phyloP scores from a whole-genome alignment of 2,329 filamentous ascomycete genomes.

The Chaetoscypha palmicola region DNA sequence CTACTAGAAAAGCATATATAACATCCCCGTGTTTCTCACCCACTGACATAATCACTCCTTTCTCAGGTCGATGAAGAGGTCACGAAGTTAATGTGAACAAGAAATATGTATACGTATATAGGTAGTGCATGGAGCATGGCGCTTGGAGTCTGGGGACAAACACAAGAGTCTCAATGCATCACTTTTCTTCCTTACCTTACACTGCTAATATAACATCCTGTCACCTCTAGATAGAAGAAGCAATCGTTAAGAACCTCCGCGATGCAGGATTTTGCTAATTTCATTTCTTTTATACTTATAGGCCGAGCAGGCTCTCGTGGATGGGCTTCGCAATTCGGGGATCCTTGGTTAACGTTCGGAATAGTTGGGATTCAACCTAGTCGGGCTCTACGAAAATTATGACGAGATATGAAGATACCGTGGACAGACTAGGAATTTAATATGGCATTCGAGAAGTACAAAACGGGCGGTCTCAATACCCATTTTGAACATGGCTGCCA shows the following conservation, averaged over 20 bases:
- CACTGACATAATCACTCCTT: conserved; percentile 47
- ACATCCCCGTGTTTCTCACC: conserved; percentile 29
- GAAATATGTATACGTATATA: conserved; percentile 16
- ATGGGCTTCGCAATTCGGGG: background rate
- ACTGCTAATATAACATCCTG: conserved; percentile 8
- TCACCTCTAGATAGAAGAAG: background rate
- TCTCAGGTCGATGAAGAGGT: conserved; percentile 33
- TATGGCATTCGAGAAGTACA: too few relatives aligned
- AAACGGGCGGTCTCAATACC: too few relatives aligned
- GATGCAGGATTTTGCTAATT: too few relatives aligned
- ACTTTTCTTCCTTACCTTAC: background rate
- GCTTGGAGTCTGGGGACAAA: conserved; percentile 12
- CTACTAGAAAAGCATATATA: background rate
- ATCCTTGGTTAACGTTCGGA: too few relatives aligned
- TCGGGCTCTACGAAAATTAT: too few relatives aligned
- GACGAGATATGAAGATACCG: too few relatives aligned
- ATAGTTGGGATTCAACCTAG: too few relatives aligned
- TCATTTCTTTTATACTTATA: conserved; percentile 7
- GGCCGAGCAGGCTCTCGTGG: conserved; percentile 8
- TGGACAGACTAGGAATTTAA: too few relatives aligned
- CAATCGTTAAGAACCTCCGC: background rate
- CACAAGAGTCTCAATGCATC: conserved; percentile 6
- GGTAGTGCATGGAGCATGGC: conserved; percentile 1
- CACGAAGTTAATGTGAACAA: conserved; percentile 33
- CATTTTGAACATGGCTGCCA: too few relatives aligned